A percentile compares a stretch with the other conserved stretches of the same genome.
Evolutionary conservation across 306 rosid genomes (phyloP).

Genomic region (Erythrophleum fordii): DNA sequence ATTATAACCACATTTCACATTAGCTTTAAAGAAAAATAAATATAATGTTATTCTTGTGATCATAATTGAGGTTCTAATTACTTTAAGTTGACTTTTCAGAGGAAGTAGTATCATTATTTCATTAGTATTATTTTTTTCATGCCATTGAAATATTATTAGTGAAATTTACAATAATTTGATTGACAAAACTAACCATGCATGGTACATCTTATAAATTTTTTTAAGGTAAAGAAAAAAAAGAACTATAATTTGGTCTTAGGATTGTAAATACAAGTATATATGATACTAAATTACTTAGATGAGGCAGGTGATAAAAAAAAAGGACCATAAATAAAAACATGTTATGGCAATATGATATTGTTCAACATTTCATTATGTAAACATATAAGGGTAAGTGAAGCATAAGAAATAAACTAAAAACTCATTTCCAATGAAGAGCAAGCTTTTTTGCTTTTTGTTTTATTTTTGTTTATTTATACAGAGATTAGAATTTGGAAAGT

Average conservation of each 20-base stretch:
- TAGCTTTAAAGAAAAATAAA: no score
- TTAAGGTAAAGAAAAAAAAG: neutral
- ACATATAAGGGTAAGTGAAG: slow-evolving; percentile 22
- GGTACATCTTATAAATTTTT: slow-evolving; percentile 14
- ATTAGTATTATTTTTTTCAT: slow-evolving; percentile 11
- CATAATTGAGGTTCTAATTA: slow-evolving; percentile 1
- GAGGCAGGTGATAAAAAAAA: slow-evolving; percentile 27
- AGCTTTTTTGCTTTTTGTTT: neutral
- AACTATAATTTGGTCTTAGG: slow-evolving; percentile 41
- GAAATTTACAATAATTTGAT: slow-evolving; percentile 31
- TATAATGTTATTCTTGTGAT: slow-evolving; percentile 18
- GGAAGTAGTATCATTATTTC: slow-evolving; percentile 27
- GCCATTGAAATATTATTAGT: slow-evolving; percentile 40
- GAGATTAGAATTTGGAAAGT: neutral
- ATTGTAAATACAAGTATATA: slow-evolving; percentile 30
- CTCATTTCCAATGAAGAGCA: neutral
- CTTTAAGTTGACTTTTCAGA: slow-evolving; percentile 21
- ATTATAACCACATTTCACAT: no score
- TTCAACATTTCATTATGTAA: slow-evolving; percentile 28
- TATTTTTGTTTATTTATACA: no score
- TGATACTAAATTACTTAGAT: neutral
- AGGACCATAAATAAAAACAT: slow-evolving; percentile 2
- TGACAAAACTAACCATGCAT: slow-evolving; percentile 34
- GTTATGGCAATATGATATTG: slow-evolving; percentile 29
- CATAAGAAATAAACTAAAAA: slow-evolving; percentile 28